Evolutionary conservation across 805 yeast species (phyloP).

Genomic region (Yamadazyma takamatsuzukensis): DNA sequence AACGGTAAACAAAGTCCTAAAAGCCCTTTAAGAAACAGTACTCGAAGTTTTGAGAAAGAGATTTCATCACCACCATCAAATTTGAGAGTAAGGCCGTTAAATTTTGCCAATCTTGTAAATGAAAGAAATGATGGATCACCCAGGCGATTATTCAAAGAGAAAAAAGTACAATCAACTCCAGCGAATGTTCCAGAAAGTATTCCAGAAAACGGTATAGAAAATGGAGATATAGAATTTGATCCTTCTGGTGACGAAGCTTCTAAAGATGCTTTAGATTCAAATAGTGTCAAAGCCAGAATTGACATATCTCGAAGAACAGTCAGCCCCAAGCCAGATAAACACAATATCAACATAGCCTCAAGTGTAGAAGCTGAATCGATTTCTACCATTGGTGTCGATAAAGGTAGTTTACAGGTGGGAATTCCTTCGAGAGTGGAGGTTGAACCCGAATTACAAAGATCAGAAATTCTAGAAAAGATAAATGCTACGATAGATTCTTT

Average conservation of each 20-base stretch:
- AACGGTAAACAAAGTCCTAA: conserved; percentile 1
- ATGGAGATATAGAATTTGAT: conserved; percentile 22
- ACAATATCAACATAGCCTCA: conserved; percentile 10
- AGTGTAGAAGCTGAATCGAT: conserved; percentile 14
- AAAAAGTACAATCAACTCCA: background rate
- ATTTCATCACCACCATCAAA: conserved; percentile 20
- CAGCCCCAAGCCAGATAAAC: conserved; percentile 6
- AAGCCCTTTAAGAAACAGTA: conserved; percentile 1
- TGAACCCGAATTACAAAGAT: conserved; percentile 13
- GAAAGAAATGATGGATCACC: background rate
- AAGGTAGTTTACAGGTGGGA: conserved; percentile 12
- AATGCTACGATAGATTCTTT: conserved; percentile 19
- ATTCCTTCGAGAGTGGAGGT: conserved; percentile 8
- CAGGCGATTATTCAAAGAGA: background rate
- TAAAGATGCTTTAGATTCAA: conserved; percentile 10
- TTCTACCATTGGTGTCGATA: conserved; percentile 10
- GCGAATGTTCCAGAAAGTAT: background rate
- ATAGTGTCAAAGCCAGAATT: no score
- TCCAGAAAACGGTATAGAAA: background rate
- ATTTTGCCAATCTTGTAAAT: conserved; percentile 1
- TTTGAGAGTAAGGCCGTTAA: conserved; percentile 11
- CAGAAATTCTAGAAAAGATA: conserved; percentile 23
- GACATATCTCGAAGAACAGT: no score
- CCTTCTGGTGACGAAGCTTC: conserved; percentile 22
- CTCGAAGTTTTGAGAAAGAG: conserved; percentile 1